Evolutionary conservation across 306 rosid species (phyloP), one percentile per base, ranked within the genome.

Genomic region (Neltuma alba): DNA sequence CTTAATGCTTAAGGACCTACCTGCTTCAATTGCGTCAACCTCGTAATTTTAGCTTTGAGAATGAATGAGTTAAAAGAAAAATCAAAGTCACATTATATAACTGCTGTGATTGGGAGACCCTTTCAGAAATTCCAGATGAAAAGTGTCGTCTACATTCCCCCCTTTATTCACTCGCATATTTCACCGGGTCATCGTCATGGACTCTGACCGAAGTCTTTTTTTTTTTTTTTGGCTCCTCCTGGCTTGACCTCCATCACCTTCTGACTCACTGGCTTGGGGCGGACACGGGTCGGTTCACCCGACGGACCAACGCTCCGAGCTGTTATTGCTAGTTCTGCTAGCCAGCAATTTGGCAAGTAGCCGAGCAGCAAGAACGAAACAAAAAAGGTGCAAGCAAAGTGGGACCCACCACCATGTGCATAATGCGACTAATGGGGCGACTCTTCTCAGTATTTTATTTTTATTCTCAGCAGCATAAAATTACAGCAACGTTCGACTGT

Each of bases 391-490:
- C 8, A 8, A 21, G 21, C n/a, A 0, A 38, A 72, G 75, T 72
- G 83, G 44, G 85, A 66, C 81, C 84, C 76, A 86, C 80, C 77
- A 65, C 63, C 89, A 83, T 86, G 83, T 86, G 89, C 81, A 13
- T 74, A 61, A 58, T 42, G 60, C 27, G 33, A 25, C 41, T 14
- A 14, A 75, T 69, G 66, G 83, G 71, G 61, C 21, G 63, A 10
- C 63, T 38, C 20, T n/a, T 10, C 13, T 1, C 2, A 4, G 27
- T 28, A 7, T 55, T 40, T 40, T 28, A 69, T 74, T 77, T 61
- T 15, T 28, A 18, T 76, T 11, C 4, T 33, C 18, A 8, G 9
- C 1, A 9, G 0, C 31, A 23, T 41, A 30, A 18, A 61, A 37
- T 67, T 62, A n/a, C 67, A 7, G 68, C 55, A 86, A 83, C 89